phyloP scores from a whole-genome alignment of 2,329 filamentous ascomycete species.

The Scytalidium sp. region DNA sequence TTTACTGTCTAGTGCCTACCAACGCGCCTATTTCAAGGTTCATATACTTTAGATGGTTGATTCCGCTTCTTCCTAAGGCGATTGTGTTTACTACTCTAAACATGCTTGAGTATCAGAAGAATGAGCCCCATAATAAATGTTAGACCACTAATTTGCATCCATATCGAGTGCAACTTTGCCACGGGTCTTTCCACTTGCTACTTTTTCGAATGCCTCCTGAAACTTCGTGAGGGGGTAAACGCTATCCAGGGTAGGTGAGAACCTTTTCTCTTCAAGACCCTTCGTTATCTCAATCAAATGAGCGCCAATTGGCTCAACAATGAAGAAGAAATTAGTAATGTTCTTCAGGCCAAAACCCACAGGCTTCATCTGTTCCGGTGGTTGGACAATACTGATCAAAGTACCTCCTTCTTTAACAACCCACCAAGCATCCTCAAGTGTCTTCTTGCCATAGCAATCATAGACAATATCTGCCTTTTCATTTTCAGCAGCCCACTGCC shows the following conservation, averaged over 20 bases:
- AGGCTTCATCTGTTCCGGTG: constrained; percentile 30
- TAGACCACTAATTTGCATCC: constrained; percentile 3
- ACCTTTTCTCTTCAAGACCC: constrained; percentile 35
- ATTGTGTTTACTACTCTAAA: not conserved
- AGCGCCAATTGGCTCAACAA: constrained; percentile 34
- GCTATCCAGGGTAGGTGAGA: constrained; percentile 35
- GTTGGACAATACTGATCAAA: constrained; percentile 37
- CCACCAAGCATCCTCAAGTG: constrained; percentile 40
- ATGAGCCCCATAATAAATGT: not conserved
- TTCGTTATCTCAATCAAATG: constrained; percentile 35
- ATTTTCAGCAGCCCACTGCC: constrained; percentile 28
- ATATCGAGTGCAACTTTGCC: constrained; percentile 40
- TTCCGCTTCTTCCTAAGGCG: not conserved
- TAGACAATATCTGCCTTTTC: constrained; percentile 39
- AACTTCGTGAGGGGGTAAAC: constrained; percentile 37
- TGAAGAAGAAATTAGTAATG: constrained; percentile 36
- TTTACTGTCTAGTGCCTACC: no score
- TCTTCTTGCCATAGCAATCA: constrained; percentile 39
- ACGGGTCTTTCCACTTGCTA: constrained; percentile 35
- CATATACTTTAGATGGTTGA: no score
- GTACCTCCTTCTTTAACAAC: constrained; percentile 32
- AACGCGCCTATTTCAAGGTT: no score
- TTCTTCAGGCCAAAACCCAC: constrained; percentile 21
- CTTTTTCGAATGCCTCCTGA: constrained; percentile 34
- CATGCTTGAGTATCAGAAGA: constrained; percentile 1